Evolutionary conservation across 768 basidiomycete genomes (phyloP).

Genomic region (Lactarius tabidus): DNA sequence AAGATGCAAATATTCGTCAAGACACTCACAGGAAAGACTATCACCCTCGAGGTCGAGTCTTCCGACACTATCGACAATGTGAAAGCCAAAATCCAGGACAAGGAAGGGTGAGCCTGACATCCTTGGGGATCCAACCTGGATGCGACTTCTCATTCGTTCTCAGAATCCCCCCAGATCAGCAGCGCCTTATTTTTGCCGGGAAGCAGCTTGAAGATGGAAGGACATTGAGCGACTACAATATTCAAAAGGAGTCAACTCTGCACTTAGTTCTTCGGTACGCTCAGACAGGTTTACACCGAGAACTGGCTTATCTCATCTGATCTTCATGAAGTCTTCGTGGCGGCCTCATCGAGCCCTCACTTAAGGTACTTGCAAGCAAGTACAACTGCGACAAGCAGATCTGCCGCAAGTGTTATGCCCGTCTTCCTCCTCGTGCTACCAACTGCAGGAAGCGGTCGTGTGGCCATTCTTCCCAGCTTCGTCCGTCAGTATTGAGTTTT

Average conservation of each 20-base stretch:
- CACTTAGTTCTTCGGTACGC: conserved; percentile 92
- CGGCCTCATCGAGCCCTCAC: conserved; percentile 98
- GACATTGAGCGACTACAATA: conserved; percentile 95
- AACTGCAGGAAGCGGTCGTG: conserved; percentile 97
- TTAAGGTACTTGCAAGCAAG: conserved; percentile 94
- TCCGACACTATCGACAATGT: conserved; percentile 97
- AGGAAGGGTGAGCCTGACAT: conserved; percentile 55
- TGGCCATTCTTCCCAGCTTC: conserved; percentile 87
- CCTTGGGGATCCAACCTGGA: neutral
- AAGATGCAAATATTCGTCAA: conserved; percentile 66
- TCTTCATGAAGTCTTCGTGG: conserved; percentile 72
- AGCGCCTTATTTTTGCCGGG: conserved; percentile 93
- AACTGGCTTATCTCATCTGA: conserved; percentile 13
- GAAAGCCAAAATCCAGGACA: conserved; percentile 79
- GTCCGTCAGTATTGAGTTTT: conserved; percentile 59
- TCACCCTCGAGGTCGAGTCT: conserved; percentile 98
- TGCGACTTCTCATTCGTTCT: neutral
- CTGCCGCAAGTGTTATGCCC: conserved; percentile 99
- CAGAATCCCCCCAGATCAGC: conserved; percentile 92
- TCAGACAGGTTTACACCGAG: neutral
- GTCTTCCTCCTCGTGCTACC: conserved; percentile 97
- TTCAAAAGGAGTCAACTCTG: conserved; percentile 97
- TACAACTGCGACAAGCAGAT: conserved; percentile 99
- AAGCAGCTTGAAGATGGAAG: conserved; percentile 99
- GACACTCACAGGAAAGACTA: conserved; percentile 95